Evolutionary conservation across 2,329 filamentous ascomycete genomes (phyloP), one percentile per base, ranked within the genome.

Genomic region (Cladosporium halotolerans): DNA sequence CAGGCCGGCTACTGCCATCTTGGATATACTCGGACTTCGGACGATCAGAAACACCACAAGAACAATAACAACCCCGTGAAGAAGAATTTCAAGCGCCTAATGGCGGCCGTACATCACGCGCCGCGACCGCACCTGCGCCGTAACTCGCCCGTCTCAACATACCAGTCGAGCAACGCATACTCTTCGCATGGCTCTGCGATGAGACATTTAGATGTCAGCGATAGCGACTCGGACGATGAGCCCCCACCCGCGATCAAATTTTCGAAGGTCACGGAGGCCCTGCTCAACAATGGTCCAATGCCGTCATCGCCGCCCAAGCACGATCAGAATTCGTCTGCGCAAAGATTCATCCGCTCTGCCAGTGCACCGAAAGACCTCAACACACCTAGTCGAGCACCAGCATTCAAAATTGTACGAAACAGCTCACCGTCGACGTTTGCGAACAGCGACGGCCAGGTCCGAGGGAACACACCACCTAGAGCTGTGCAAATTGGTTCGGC

Each of bases 221-320:
- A 96, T 67, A 96, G 89, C 75, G 66, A 68, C 49, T 96, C 91
- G 19, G 92, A 96, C 71, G 92, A 96, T 65, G 92, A 96, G 71
- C 88, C 95, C 28, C 87, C 88, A 13, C 86, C 73, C 50, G 90
- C 90, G 63, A 89, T 93, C 82, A 95, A 93, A 73, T 86, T 96
- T 68, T 96, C 90, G 68, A 90, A 91, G 63, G 81, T 93, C 60
- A 95, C 92, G 45, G 92, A 93, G 67, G 91, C 89, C 16, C 77
- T 96, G 13, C 78, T 96, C 50, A 77, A 77, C 48, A 76, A 78
- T 59, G 74, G 70, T 19, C 81, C 82, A 54, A 82, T 85, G 41
- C 80, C 80, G 46, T 78, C 74, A 3, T 78, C 81, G 8, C 75
- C 76, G 45, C 70, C 71, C 18, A 75, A 77, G 52, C 72, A 74